Conservation (phyloP, 768 basidiomycete genomes). For the Lepiota venenata region DNA sequence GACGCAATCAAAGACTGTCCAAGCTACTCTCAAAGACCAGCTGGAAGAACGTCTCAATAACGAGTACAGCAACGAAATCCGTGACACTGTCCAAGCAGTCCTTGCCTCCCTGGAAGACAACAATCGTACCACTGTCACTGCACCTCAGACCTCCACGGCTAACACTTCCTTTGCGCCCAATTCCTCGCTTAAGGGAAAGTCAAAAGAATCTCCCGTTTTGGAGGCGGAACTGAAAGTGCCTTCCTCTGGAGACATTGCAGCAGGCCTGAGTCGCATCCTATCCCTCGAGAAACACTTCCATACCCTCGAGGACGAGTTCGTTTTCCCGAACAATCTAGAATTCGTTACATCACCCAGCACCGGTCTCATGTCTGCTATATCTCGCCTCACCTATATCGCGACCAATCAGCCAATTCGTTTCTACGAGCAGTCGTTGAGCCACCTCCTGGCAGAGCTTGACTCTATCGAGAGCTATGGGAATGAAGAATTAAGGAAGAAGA, state of each 20-base stretch:
- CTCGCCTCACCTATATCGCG: conserved; percentile 51
- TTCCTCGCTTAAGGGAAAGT: conserved; percentile 33
- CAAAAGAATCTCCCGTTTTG: conserved; percentile 18
- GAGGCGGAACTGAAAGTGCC: conserved; percentile 13
- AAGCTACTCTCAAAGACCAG: conserved; percentile 23
- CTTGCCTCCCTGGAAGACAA: conserved; percentile 30
- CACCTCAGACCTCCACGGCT: neutral
- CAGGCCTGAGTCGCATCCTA: conserved; percentile 36
- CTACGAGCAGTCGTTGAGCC: conserved; percentile 58
- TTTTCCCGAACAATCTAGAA: conserved; percentile 36
- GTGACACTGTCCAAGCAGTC: conserved; percentile 39
- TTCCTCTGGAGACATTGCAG: conserved; percentile 26
- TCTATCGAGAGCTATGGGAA: conserved; percentile 60
- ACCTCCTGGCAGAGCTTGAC: conserved; percentile 56
- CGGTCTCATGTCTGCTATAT: conserved; percentile 18
- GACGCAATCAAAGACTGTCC: neutral
- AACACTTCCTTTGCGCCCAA: conserved; percentile 5
- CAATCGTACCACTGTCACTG: conserved; percentile 1
- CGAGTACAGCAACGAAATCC: conserved; percentile 28
- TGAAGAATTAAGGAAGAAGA: conserved; percentile 39
- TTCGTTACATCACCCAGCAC: conserved; percentile 30
- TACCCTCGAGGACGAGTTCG: conserved; percentile 33
- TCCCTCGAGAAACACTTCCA: conserved; percentile 40
- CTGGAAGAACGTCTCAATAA: conserved; percentile 28
- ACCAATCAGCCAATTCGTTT: conserved; percentile 58